Percentiles rank a stretch among this genome's conserved stretches.
These are phyloP conservation scores for Claviceps maximensis DNA, from an alignment of 2,329 filamentous ascomycete genomes.

Conservation along the genomic window DNA sequence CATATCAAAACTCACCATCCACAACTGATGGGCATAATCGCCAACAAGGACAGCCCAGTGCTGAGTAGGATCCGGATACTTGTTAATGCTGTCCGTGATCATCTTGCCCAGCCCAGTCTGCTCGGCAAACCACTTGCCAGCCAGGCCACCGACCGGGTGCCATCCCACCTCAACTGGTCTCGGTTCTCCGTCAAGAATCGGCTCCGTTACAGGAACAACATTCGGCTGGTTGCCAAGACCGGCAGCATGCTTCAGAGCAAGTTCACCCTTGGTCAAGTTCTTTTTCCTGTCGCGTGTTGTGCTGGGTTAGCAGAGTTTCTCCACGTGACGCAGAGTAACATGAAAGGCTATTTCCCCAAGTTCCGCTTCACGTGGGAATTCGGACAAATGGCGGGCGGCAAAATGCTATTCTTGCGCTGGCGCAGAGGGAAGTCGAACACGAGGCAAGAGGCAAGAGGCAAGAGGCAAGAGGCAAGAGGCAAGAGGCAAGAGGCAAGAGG, in stretches of 20 bases:
- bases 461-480: no score
- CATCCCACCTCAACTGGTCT: slow-evolving; percentile 38
- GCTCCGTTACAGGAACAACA: slow-evolving; percentile 16
- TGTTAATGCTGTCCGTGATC: slow-evolving; percentile 41
- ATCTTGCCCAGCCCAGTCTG: slow-evolving; percentile 39
- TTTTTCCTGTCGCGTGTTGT: slow-evolving; percentile 12
- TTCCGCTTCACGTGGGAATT: not conserved
- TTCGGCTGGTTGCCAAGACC: slow-evolving; percentile 21
- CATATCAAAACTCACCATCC: slow-evolving; percentile 34
- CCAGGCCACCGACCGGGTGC: slow-evolving; percentile 43
- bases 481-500: no score
- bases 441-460: no score
- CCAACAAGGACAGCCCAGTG: slow-evolving; percentile 47
- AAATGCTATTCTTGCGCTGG: not conserved
- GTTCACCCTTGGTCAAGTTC: slow-evolving; percentile 21
- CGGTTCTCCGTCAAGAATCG: slow-evolving; percentile 16
- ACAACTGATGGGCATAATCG: slow-evolving; percentile 42
- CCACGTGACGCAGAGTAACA: not conserved
- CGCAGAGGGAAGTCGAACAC: not conserved
- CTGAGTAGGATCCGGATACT: slow-evolving; percentile 45
- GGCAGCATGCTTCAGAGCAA: slow-evolving; percentile 22
- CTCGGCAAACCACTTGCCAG: slow-evolving; percentile 46
- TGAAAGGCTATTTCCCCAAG: not conserved
- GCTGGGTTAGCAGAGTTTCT: slow-evolving; percentile 2
- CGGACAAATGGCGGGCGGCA: not conserved